Evolutionary conservation across 2,329 filamentous ascomycete genomes (phyloP).

Genomic region (Microcyclosporella mali): DNA sequence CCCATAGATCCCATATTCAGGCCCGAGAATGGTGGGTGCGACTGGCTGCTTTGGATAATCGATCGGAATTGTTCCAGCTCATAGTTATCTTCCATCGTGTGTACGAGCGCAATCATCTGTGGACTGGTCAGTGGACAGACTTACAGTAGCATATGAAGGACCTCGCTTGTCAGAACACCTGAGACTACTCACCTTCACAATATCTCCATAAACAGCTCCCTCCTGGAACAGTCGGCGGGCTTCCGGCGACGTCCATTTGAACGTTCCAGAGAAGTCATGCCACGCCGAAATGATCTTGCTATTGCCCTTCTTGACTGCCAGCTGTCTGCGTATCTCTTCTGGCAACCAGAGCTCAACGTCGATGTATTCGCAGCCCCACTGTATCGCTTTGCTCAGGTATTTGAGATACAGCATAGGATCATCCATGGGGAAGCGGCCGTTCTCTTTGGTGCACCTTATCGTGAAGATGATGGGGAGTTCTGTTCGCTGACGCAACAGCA

Average conservation of each 20-base stretch:
- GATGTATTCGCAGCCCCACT: conserved; percentile 86
- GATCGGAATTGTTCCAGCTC: conserved; percentile 85
- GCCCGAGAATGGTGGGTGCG: conserved; percentile 69
- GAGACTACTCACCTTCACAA: conserved; percentile 54
- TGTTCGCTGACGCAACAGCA: conserved; percentile 74
- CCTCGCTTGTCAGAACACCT: no score
- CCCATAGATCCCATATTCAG: conserved; percentile 86
- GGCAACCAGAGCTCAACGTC: conserved; percentile 86
- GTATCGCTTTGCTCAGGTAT: conserved; percentile 75
- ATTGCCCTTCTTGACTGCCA: conserved; percentile 66
- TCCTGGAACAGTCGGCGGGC: conserved; percentile 66
- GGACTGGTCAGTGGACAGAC: no score
- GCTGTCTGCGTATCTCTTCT: conserved; percentile 61
- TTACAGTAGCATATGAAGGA: no score
- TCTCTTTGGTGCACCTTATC: conserved; percentile 72
- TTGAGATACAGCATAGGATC: conserved; percentile 67
- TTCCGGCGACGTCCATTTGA: conserved; percentile 72
- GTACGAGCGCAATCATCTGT: conserved; percentile 73
- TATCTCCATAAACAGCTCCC: conserved; percentile 69
- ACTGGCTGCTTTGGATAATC: conserved; percentile 62
- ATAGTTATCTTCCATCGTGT: conserved; percentile 78
- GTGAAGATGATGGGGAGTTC: conserved; percentile 90
- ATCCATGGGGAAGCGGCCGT: conserved; percentile 79
- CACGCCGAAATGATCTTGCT: conserved; percentile 88
- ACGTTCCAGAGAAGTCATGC: conserved; percentile 78